Conservation (phyloP, 257 asterid genomes). For the Mentha longifolia region DNA sequence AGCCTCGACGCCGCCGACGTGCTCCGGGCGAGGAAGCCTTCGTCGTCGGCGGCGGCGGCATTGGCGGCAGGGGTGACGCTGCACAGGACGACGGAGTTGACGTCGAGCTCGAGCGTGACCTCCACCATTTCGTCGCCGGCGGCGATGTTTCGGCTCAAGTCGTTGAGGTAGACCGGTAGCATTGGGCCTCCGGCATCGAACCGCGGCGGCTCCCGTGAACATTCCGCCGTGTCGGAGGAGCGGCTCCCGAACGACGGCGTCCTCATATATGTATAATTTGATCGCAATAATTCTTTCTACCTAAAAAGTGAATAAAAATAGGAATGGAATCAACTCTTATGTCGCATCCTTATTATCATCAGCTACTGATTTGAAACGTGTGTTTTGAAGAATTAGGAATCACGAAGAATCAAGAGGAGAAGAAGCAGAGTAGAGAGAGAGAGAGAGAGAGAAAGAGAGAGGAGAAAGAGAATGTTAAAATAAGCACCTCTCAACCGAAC, state of each 20-base stretch:
- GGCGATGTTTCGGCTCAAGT: conserved; percentile 44
- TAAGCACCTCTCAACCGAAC: conserved; percentile 46
- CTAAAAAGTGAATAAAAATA: not conserved
- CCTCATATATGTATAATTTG: conserved; percentile 30
- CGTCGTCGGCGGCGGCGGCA: conserved; percentile 23
- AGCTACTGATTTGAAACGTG: not conserved
- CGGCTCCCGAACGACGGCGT: conserved; percentile 62
- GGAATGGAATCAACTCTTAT: not conserved
- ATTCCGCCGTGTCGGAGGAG: conserved; percentile 56
- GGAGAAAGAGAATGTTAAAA: conserved; percentile 19
- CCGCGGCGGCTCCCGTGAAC: conserved; percentile 34
- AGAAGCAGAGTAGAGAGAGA: not conserved
- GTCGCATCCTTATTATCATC: conserved; percentile 16
- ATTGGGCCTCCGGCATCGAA: conserved; percentile 64
- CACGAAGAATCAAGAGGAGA: not conserved
- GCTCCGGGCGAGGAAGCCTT: conserved; percentile 50
- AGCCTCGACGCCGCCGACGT: conserved; percentile 63
- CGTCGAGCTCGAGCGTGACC: conserved; percentile 81
- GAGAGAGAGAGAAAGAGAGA: not conserved
- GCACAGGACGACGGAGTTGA: conserved; percentile 49
- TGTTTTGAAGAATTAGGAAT: not conserved
- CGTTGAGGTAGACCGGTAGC: conserved; percentile 82
- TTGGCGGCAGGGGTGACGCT: conserved; percentile 38
- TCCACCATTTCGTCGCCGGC: conserved; percentile 65
- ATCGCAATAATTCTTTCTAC: not conserved